Evolutionary conservation across 176 grass and related monocot genomes (phyloP).

Genomic region (Stipa capillata): DNA sequence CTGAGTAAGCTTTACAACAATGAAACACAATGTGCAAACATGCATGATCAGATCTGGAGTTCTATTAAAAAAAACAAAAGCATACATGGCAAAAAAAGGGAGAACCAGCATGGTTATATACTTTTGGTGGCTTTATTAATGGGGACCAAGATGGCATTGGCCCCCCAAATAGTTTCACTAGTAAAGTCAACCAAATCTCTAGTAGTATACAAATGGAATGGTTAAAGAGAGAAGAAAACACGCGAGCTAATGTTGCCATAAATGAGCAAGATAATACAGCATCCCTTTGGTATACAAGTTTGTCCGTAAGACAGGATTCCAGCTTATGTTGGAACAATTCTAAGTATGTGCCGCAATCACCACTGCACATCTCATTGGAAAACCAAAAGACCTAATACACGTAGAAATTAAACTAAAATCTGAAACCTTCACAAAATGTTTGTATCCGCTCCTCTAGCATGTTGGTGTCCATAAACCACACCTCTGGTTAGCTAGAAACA

Average conservation of each 20-base stretch:
- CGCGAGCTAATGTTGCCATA: conserved; percentile 48
- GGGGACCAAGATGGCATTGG: conserved; percentile 30
- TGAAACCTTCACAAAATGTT: conserved; percentile 69
- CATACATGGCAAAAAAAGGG: neutral
- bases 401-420: conserved; percentile 70
- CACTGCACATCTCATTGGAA: conserved; percentile 64
- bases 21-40: neutral
- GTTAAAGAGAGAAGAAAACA: conserved; percentile 35
- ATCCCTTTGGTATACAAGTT: conserved; percentile 55
- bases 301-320: conserved; percentile 57
- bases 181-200: conserved; percentile 33
- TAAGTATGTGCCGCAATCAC: conserved; percentile 59
- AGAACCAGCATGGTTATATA: conserved; percentile 17
- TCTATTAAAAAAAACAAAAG: neutral
- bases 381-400: conserved; percentile 51
- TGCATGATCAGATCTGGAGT: conserved; percentile 7
- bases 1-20: conserved; percentile 6
- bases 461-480: conserved; percentile 53
- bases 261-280: conserved; percentile 63
- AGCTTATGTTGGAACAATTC: conserved; percentile 68
- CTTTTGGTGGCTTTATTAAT: conserved; percentile 43
- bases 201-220: conserved; percentile 43
- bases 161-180: conserved; percentile 29
- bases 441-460: conserved; percentile 51
- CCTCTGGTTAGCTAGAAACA: conserved; percentile 63